Conservation (phyloP, 257 asterid species). For the Dorcoceras hygrometricum region DNA sequence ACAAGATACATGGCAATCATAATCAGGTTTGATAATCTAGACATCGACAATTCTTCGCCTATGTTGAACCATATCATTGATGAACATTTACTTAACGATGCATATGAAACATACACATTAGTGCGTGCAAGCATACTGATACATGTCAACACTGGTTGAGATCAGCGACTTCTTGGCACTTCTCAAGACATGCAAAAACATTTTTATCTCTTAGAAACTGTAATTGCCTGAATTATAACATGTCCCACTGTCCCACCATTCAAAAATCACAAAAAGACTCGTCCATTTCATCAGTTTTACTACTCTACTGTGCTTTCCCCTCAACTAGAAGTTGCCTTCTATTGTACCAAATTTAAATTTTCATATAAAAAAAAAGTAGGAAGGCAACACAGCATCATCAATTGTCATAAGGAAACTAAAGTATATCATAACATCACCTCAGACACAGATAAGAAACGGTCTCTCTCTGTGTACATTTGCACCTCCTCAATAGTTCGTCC, state of each 20-base stretch:
- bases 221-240: not conserved
- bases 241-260: not conserved
- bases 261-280: not conserved
- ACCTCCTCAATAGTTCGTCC: slow-evolving; percentile 85
- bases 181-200: slow-evolving; percentile 1
- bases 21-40: not conserved
- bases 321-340: not conserved
- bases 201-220: not conserved
- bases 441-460: slow-evolving; percentile 75
- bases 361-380: slow-evolving; percentile 8
- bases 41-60: not conserved
- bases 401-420: slow-evolving; percentile 4
- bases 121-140: not conserved
- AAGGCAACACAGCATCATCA: slow-evolving; percentile 4
- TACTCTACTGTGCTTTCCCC: not conserved
- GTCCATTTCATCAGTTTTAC: not conserved
- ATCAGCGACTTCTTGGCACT: not conserved
- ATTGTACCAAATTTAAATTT: slow-evolving; percentile 3
- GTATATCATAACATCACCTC: slow-evolving; percentile 56
- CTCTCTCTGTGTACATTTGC: slow-evolving; percentile 83
- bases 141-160: not conserved
- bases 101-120: not conserved
- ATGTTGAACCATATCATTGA: not conserved
- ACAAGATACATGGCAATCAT: not conserved
- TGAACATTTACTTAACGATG: not conserved